These are phyloP conservation scores for Reticulascus tulasneorum DNA, from an alignment of 2,329 filamentous ascomycete species.

Conservation along the genomic window DNA sequence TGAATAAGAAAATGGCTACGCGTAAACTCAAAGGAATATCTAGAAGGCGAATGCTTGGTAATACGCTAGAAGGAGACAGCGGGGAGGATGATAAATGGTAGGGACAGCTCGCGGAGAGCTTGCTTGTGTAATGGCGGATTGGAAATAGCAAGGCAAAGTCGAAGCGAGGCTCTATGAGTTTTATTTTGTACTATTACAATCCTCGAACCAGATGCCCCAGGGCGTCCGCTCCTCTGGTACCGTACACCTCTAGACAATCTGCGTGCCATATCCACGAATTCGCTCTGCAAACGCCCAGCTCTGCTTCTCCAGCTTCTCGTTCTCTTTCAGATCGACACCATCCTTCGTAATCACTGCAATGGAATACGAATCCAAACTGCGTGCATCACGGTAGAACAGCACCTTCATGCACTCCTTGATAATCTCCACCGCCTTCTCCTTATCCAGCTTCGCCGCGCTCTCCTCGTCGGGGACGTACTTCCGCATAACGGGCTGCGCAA, in stretches of 20 bases:
- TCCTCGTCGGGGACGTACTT: conserved; percentile 80
- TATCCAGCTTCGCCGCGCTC: conserved; percentile 64
- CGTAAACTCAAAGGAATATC: too few species aligned
- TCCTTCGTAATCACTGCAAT: conserved; percentile 86
- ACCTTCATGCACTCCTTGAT: conserved; percentile 98
- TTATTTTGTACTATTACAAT: too few species aligned
- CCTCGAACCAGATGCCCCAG: too few species aligned
- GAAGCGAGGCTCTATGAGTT: too few species aligned
- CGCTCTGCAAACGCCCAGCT: conserved; percentile 97
- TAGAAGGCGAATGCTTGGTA: too few species aligned
- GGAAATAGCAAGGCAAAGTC: too few species aligned
- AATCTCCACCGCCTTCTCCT: conserved; percentile 74
- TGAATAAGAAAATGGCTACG: too few species aligned
- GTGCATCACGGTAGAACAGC: conserved; percentile 92
- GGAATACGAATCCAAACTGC: conserved; percentile 87
- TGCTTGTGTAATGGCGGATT: too few species aligned
- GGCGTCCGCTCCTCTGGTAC: too few species aligned
- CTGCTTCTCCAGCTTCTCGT: conserved; percentile 87
- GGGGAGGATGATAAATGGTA: too few species aligned
- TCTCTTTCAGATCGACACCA: conserved; percentile 78
- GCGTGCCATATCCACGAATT: conserved; percentile 92
- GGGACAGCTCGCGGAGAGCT: too few species aligned
- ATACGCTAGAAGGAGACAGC: too few species aligned
- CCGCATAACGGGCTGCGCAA: conserved; percentile 89
- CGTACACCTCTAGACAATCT: conserved; percentile 59